These are phyloP conservation scores for Eragrostis tef DNA, from an alignment of 202 grass and related monocot genomes.

Conservation along the genomic window DNA sequence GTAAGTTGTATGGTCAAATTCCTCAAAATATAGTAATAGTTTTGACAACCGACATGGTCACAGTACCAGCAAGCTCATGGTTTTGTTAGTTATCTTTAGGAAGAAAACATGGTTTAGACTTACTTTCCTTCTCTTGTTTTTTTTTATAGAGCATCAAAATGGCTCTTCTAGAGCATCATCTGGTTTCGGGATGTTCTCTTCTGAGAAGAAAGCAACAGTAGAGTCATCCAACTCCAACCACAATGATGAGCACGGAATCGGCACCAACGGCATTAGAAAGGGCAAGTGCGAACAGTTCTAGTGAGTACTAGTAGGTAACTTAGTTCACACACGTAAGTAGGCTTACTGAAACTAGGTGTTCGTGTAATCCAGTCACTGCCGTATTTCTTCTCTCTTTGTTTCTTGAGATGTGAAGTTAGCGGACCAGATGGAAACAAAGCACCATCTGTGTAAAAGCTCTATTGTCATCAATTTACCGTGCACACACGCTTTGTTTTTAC, in stretches of 20 bases:
- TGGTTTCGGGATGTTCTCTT: background rate
- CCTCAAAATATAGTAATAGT: no score
- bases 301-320: conserved; percentile 15
- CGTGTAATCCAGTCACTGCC: conserved; percentile 3
- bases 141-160: conserved; percentile 34
- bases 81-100: background rate
- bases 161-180: conserved; percentile 19
- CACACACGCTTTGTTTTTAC: background rate
- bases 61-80: background rate
- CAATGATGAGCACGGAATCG: background rate
- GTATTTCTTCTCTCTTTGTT: background rate
- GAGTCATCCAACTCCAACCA: conserved; percentile 16
- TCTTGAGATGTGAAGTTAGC: no score
- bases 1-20: no score
- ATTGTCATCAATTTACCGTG: background rate
- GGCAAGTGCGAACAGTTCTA: conserved; percentile 37
- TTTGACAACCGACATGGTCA: background rate
- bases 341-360: background rate
- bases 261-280: conserved; percentile 15
- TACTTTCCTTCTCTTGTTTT: background rate
- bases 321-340: conserved; percentile 19
- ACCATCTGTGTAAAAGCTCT: background rate
- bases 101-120: conserved; percentile 4
- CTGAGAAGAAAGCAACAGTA: conserved; percentile 15
- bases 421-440: background rate